Percentiles rank a stretch among this genome's conserved stretches.
Evolutionary conservation across 768 basidiomycete species (phyloP).

Genomic region (Cystobasidiopsis lactophilus): DNA sequence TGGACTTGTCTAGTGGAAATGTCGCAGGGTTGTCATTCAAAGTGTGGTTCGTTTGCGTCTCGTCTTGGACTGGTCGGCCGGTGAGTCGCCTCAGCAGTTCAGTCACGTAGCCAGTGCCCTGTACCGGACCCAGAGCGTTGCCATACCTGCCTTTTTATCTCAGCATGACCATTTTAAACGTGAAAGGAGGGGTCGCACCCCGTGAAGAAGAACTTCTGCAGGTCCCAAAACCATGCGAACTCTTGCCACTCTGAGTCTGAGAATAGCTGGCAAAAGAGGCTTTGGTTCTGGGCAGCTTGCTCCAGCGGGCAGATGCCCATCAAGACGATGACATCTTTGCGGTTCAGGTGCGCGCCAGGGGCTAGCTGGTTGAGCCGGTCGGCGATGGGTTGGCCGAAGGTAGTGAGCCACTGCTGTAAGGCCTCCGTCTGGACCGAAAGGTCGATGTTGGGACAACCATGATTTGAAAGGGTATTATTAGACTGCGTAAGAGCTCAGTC

Average conservation of each 20-base stretch:
- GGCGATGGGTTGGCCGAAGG: not conserved
- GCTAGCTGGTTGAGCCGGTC: conserved; percentile 33
- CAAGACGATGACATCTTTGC: conserved; percentile 36
- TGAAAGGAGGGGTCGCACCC: conserved; percentile 6
- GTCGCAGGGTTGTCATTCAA: conserved; percentile 40
- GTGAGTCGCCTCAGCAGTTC: conserved; percentile 70
- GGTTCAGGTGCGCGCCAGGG: conserved; percentile 39
- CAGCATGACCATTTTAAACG: not conserved
- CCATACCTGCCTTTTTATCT: conserved; percentile 34
- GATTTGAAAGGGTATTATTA: conserved; percentile 14
- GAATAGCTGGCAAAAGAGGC: conserved; percentile 58
- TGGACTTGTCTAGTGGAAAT: conserved; percentile 36
- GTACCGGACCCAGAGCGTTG: conserved; percentile 41
- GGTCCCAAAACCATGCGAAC: conserved; percentile 43
- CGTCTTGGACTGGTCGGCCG: conserved; percentile 15
- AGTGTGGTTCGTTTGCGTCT: conserved; percentile 26
- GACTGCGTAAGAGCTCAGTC: conserved; percentile 27
- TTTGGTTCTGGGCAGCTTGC: conserved; percentile 36
- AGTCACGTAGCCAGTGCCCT: conserved; percentile 70
- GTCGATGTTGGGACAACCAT: conserved; percentile 17
- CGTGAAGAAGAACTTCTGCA: conserved; percentile 49
- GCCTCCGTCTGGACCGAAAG: not conserved
- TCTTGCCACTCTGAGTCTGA: conserved; percentile 37
- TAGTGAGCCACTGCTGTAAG: not conserved
- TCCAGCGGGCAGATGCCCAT: conserved; percentile 64